Conservation (phyloP, 805 yeast species). For the Maudiozyma pseudohumilis region DNA sequence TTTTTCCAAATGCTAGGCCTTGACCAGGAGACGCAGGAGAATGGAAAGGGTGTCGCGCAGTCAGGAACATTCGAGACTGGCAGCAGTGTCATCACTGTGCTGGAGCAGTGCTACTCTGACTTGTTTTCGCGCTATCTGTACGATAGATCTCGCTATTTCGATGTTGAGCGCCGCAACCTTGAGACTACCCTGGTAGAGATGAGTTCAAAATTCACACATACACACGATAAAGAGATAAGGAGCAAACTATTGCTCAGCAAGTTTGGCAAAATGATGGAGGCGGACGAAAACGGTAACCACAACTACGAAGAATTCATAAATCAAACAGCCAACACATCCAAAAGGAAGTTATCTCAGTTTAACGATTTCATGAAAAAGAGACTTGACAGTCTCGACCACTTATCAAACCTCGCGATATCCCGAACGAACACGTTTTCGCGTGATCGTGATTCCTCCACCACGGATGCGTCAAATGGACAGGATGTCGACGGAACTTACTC, state of each 20-base stretch:
- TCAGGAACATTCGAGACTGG: neutral
- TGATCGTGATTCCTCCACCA: neutral
- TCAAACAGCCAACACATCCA: conserved; percentile 3
- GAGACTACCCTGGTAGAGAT: conserved; percentile 32
- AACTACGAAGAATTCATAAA: conserved; percentile 1
- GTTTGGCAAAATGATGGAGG: conserved; percentile 21
- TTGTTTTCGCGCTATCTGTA: conserved; percentile 60
- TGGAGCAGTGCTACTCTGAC: conserved; percentile 68
- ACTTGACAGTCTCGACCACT: conserved; percentile 35
- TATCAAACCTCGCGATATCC: conserved; percentile 11
- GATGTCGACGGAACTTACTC: neutral
- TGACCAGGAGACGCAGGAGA: conserved; percentile 27
- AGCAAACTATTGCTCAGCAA: conserved; percentile 22
- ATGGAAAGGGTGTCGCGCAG: neutral
- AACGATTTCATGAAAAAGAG: conserved; percentile 48
- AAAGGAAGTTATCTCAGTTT: conserved; percentile 40
- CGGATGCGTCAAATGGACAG: neutral
- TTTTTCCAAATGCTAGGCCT: conserved; percentile 40
- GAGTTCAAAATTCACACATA: conserved; percentile 26
- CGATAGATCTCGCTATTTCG: conserved; percentile 56
- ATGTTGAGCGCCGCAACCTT: conserved; percentile 57
- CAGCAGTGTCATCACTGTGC: conserved; percentile 24
- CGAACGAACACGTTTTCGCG: neutral
- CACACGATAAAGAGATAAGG: conserved; percentile 27
- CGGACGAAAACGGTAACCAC: conserved; percentile 2